phyloP scores from a whole-genome alignment of 2,329 filamentous ascomycete species.

The Trichoderma semiorbis region DNA sequence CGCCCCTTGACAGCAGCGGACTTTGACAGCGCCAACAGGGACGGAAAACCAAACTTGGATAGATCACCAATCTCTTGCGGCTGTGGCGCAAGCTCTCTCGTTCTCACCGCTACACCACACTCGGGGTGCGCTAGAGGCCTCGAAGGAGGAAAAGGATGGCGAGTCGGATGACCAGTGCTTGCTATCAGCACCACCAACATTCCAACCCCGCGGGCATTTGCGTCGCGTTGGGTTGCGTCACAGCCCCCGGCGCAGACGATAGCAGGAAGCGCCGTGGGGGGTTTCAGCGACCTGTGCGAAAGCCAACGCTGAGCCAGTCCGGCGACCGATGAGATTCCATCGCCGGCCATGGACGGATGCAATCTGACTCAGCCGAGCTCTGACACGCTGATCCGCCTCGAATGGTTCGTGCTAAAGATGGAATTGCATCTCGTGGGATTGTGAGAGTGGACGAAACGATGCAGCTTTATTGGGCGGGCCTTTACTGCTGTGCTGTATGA shows the following conservation, averaged over 20 bases:
- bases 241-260: neutral
- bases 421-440: neutral
- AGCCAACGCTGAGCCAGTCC: neutral
- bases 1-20: conserved; percentile 7
- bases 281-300: neutral
- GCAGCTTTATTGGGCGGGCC: conserved; percentile 8
- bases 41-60: neutral
- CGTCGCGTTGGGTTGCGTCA: conserved; percentile 10
- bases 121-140: conserved; percentile 1
- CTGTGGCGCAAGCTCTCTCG: conserved; percentile 10
- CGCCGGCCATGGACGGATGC: neutral
- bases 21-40: neutral
- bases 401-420: neutral
- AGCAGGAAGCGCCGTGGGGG: conserved; percentile 7
- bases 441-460: neutral
- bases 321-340: neutral
- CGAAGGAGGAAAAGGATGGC: neutral
- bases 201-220: conserved; percentile 13
- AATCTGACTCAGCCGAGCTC: conserved; percentile 6
- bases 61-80: conserved; percentile 11
- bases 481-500: neutral
- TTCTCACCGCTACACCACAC: conserved; percentile 13
- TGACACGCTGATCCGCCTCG: neutral
- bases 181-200: conserved; percentile 15
- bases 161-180: conserved; percentile 17